Evolutionary conservation across 1,284 basidiomycete genomes (phyloP), one percentile per base, ranked within the genome.

Genomic region (Blastosporella zonata): DNA sequence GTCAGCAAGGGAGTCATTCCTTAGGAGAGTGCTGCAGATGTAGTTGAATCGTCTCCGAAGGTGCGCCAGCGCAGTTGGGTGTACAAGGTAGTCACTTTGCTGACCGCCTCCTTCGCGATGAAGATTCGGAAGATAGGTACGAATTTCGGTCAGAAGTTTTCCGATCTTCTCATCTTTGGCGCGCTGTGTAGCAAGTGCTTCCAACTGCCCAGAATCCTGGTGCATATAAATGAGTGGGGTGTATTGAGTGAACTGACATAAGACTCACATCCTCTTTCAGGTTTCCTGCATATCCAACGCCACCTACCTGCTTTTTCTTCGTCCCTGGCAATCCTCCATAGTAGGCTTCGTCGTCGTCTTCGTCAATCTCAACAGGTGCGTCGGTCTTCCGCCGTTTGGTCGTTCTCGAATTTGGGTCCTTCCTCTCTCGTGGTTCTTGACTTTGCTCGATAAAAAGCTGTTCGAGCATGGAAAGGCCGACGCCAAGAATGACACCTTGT

Each of bases 1-100:
- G 63, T 96, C 93, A 35, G 89, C 79, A 31, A 97, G 71, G 8
- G 93, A 95, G 65, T 95, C 93, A 59, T 94, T 95, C 52, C 89
- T 78, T 23, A 97, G 74, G 29, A 96, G 79, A 34, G 85, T 80
- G 56, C 87, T 91, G 58, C 87, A 84, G 48, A 96, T 81, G 60
- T 84, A 85, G 60, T 90, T 92, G 70, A 95, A 95, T 28, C 92
- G 79, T 56, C 93, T 74, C 36, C 93, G 81, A 40, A 97, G 81
- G 66, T 94, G 93, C 3, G 93, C 91, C 18, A 96, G 71, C 1
- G 91, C 82, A 1, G 90, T 93, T 1, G 92, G 92, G 62, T 94
- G 90, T 7, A 91, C 87, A 43, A 93, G 77, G 60, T 89, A 91
- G 68, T 96, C 93, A 55, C 89, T 91, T 1, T 90, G 80, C 52